phyloP scores from a whole-genome alignment of 2,329 filamentous ascomycete genomes.

The Penicillium hordei region DNA sequence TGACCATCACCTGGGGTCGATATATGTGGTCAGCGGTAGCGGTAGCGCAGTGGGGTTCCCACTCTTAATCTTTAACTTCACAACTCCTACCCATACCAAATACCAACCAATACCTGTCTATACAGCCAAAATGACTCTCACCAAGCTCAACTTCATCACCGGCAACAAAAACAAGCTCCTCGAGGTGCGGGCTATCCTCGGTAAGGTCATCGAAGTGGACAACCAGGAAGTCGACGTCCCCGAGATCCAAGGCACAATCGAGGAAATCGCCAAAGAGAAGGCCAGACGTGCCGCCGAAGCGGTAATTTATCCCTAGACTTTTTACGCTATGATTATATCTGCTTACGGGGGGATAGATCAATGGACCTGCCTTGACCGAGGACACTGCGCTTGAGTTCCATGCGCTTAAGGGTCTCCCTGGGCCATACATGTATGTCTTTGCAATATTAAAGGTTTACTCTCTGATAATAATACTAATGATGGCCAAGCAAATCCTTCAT shows the following conservation, averaged over 20 bases:
- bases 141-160: constrained; percentile 84
- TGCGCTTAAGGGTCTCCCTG: constrained; percentile 85
- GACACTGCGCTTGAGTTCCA: constrained; percentile 94
- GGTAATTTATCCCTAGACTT: constrained; percentile 50
- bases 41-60: background rate
- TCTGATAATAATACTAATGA: background rate
- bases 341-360: constrained; percentile 54
- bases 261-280: constrained; percentile 89
- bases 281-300: constrained; percentile 75
- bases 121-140: constrained; percentile 47
- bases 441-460: constrained; percentile 4
- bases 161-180: constrained; percentile 91
- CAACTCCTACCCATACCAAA: constrained; percentile 3
- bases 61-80: background rate
- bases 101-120: background rate
- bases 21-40: background rate
- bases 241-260: constrained; percentile 88
- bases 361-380: constrained; percentile 89
- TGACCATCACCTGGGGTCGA: background rate
- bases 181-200: constrained; percentile 86
- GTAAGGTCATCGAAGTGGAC: constrained; percentile 67
- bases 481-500: constrained; percentile 85
- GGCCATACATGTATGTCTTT: constrained; percentile 81
- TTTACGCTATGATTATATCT: background rate
- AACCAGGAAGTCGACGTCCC: constrained; percentile 76